Base-by-base conservation (phyloP, 257 asterid species). In the Henckelia pumila region DNA sequence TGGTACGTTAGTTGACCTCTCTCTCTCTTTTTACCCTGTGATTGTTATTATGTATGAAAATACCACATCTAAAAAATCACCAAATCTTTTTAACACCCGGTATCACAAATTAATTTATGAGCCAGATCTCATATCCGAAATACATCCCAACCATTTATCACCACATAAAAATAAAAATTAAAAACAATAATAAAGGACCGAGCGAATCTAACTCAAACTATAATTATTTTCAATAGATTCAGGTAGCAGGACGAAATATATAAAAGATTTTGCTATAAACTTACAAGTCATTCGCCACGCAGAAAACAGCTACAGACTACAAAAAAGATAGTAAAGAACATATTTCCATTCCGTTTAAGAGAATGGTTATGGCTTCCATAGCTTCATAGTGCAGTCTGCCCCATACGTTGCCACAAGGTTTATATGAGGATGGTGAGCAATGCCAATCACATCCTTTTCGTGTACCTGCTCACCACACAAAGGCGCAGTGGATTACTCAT, bases 381-480 rank as follows among this genome's bases (percentile, higher is more conserved):
- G 71, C 75, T 90, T 93, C 97, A 93, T 88, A 19, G 85, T 77
- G 78, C 88, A 75, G 81, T 93, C 99, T 66, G 85, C 95, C 20
- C 96, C 79, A 7, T 90, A 93, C 0, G 99, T 86, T 59, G 97
- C 95, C 29, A 90, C 70, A 22, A 92, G 96, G 69, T 92, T 92
- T 70, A 85, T 78, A 68, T 88, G 98, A 69, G 98, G 97, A 79
- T 93, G 98, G 85, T 90, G 97, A 16, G 98, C 76, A 24, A 92
- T 66, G 44, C 98, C 98, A 21, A 92, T 92, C 76, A 86, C 95
- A 67, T 92, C 97, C 86, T 92, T 92, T 79, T 92, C 97, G 56
- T 92, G 98, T 56, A 89, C 95, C 98, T 92, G 85, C 68, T 75
- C 69, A 17, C 30, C 60, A 60, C 37, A 50, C 30, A 17, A 49